Evolutionary conservation across 2,329 filamentous ascomycete genomes (phyloP).

Genomic region (Claviceps digitariae): DNA sequence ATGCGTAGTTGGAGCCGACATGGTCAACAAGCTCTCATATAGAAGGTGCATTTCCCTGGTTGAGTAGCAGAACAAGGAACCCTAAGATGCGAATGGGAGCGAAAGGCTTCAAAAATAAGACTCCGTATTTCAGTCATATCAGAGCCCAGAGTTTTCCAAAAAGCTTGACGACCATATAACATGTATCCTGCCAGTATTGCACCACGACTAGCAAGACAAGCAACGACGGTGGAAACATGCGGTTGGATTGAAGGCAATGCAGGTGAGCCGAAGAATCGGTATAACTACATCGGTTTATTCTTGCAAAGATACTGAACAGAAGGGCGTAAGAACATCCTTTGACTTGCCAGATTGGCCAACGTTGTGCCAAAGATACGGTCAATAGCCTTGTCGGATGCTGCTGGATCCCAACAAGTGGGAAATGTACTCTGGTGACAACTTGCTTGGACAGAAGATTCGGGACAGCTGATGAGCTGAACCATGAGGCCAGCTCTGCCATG

Average conservation of each 20-base stretch:
- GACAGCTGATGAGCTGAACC: not conserved
- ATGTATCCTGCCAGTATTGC: not conserved
- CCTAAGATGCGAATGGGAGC: not conserved
- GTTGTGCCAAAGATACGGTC: conserved; percentile 8
- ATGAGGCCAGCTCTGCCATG: conserved; percentile 2
- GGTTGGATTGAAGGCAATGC: conserved; percentile 11
- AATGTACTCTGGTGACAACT: conserved; percentile 8
- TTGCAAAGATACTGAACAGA: not conserved
- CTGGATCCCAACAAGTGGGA: conserved; percentile 5
- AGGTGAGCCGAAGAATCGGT: conserved; percentile 2
- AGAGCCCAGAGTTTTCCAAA: not conserved
- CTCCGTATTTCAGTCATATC: not conserved
- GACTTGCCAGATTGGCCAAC: conserved; percentile 10
- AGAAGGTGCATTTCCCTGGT: not conserved
- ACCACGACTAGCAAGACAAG: not conserved
- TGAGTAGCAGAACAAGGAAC: not conserved
- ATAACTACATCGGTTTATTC: not conserved
- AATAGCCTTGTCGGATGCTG: conserved; percentile 12
- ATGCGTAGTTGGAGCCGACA: not conserved
- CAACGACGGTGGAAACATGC: conserved; percentile 6
- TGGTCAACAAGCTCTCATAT: not conserved
- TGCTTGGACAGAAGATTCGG: conserved; percentile 7
- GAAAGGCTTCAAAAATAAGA: not conserved
- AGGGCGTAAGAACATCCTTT: conserved; percentile 7
- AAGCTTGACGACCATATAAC: not conserved